phyloP scores from a whole-genome alignment of 2,329 filamentous ascomycete species.

The Colletotrichum liriopes region DNA sequence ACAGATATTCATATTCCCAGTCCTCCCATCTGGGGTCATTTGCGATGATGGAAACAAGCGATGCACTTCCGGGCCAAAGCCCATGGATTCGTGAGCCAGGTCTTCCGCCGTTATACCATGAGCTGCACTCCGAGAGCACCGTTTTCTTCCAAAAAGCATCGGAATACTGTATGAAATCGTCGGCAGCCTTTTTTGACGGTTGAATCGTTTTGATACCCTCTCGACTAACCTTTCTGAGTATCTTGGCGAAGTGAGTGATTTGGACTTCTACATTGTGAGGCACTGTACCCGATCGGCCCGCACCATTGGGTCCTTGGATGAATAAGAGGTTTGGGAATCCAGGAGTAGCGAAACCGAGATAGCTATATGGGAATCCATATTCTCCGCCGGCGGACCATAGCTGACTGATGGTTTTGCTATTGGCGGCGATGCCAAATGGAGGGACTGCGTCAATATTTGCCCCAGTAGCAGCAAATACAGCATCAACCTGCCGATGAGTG shows the following conservation, averaged over 20 bases:
- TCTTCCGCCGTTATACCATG: constrained; percentile 79
- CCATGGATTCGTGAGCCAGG: constrained; percentile 77
- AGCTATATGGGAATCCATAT: too few species aligned
- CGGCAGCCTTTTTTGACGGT: constrained; percentile 71
- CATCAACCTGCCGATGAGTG: too few species aligned
- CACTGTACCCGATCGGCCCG: constrained; percentile 75
- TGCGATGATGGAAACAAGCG: constrained; percentile 72
- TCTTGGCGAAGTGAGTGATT: constrained; percentile 75
- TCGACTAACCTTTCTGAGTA: constrained; percentile 76
- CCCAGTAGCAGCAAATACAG: too few species aligned
- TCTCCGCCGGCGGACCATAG: too few species aligned
- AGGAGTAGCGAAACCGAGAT: constrained; percentile 66
- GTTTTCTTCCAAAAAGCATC: constrained; percentile 70
- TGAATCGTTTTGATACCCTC: constrained; percentile 77
- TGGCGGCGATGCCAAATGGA: too few species aligned
- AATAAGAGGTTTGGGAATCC: constrained; percentile 79
- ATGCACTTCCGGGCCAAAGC: constrained; percentile 78
- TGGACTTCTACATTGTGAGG: constrained; percentile 78
- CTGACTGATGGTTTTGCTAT: too few species aligned
- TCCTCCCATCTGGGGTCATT: constrained; percentile 70
- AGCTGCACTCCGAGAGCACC: constrained; percentile 74
- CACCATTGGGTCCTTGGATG: constrained; percentile 72
- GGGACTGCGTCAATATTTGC: too few species aligned
- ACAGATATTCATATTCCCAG: constrained; percentile 65
- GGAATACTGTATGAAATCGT: constrained; percentile 75